Base-by-base conservation (phyloP, 108 stramenopile genomes). In the Chaetoceros muelleri region DNA sequence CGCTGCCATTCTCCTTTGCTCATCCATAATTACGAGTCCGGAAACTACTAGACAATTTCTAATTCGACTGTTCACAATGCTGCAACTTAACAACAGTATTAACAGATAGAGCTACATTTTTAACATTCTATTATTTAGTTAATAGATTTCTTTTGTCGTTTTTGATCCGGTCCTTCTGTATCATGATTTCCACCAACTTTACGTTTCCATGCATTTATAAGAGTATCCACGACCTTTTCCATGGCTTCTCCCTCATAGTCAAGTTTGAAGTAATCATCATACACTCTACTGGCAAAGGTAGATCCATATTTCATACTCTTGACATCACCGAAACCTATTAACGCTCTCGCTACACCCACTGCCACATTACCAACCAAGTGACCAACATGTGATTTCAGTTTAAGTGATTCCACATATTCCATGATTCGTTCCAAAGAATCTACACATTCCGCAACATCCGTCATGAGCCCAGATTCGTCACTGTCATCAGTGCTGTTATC, bases 261-360 rank as follows among this genome's bases (percentile, higher is more conserved):
- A 70, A 86, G 86, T 30, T 65, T 52, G 27, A 70, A 54, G 2
- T 76, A 72, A 52, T 87, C 81, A 46, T 70, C 76, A 13, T 75
- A 60, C 23, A 91, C 70, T 52, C 67, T 73, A 5, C 51, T 46
- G 47, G 85, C 44, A 83, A 85, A 91, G 45, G 78, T 70, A 2
- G 74, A 71, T 0, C 72, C 89, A 60, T 87, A 91, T 53, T 81
- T 75, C 51, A 79, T 74, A 44, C 69, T 72, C 55, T 87, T 87
- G 51, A 62, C 68, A 65, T 91, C 89, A 5, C 85, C 83, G 58
- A 91, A 55, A 45, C 76, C 69, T 18, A 91, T 83, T 52, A 91
- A 71, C 20, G 75, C 71, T 21, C 85, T 67, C 2, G 85, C 83
- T 26, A 79, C 52, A 19, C 81, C 89, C 24, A 91, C 59, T 2